Base-by-base conservation (phyloP, 371 early-diverging fungal genomes). In the Lichtheimia ramosa region DNA sequence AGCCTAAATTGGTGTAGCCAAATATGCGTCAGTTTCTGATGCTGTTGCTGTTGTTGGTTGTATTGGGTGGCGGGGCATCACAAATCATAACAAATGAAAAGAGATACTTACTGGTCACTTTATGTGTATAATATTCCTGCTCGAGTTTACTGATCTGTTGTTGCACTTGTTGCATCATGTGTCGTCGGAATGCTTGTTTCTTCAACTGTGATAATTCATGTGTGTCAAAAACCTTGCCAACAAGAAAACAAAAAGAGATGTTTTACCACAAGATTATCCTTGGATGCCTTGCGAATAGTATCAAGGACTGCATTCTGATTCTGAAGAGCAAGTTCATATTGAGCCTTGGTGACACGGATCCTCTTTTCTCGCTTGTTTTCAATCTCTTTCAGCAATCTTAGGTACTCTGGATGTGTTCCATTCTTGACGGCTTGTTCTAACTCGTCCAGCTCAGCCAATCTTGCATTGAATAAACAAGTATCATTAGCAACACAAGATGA, bases 141-240 rank as follows among this genome's bases (percentile, higher is more conserved):
- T 68, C 68, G 13, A 68, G 41, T 57, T 56, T 62, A 48, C 63
- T 68, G 60, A 68, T 68, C 61, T 60, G 53, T 42, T 68, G 63
- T 50, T 68, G 68, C 49, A 63, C 58, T 34, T 60, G 56, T 43
- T 63, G 56, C 59, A 68, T 63, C 63, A 68, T 68, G 27, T 54
- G 40, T 50, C 63, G 59, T 54, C 68, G 54, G 56, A 56, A 53
- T 56, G 54, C 61, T 18, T 63, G 59, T 51, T 51, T 52, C 54
- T 62, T 55, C 57, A 63, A 52, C 68, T 66, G 46, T n/a, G 46
- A 34, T 34, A 34, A 51, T n/a, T 4, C 27, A 5, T 25, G 25
- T 25, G 25, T 25, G 25, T 21, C 10, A 34, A 34, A 34, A 34
- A 10, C 34, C 34, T 34, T 34, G 34, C 34, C 49, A 61, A 55